Conservation (phyloP, 2,329 filamentous ascomycete species). For the Ustulina deusta region DNA sequence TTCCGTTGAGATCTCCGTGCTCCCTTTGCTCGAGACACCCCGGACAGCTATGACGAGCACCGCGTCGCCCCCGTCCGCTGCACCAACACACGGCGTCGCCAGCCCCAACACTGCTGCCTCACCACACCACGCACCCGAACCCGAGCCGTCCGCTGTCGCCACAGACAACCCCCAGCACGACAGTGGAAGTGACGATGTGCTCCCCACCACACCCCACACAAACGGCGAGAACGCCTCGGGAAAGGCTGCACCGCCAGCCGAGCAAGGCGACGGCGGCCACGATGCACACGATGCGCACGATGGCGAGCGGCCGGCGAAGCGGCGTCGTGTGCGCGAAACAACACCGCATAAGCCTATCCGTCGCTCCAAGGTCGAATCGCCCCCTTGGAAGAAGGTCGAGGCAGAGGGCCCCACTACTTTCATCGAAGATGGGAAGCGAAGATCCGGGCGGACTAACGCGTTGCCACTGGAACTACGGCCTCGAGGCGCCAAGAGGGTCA, state of each 20-base stretch:
- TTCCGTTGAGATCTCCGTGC: constrained; percentile 67
- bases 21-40: constrained; percentile 57
- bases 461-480: constrained; percentile 66
- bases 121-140: constrained; percentile 12
- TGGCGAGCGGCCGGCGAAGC: constrained; percentile 70
- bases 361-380: constrained; percentile 72
- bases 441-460: constrained; percentile 73
- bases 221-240: constrained; percentile 33
- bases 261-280: constrained; percentile 44
- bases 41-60: constrained; percentile 68
- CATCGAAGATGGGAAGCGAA: constrained; percentile 76
- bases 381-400: constrained; percentile 90
- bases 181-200: constrained; percentile 16
- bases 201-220: constrained; percentile 32
- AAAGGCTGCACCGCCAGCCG: constrained; percentile 44
- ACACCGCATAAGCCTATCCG: constrained; percentile 54
- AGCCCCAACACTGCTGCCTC: constrained; percentile 35
- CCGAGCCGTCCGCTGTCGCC: background rate
- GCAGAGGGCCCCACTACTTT: constrained; percentile 91
- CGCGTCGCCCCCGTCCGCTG: constrained; percentile 64
- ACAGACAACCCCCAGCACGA: background rate
- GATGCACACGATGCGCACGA: constrained; percentile 38
- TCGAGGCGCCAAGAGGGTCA: constrained; percentile 63
- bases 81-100: constrained; percentile 53
- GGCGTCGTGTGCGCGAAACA: constrained; percentile 68